Evolutionary conservation across 2,329 filamentous ascomycete genomes (phyloP).

Genomic region (Fusarium ambrosium): DNA sequence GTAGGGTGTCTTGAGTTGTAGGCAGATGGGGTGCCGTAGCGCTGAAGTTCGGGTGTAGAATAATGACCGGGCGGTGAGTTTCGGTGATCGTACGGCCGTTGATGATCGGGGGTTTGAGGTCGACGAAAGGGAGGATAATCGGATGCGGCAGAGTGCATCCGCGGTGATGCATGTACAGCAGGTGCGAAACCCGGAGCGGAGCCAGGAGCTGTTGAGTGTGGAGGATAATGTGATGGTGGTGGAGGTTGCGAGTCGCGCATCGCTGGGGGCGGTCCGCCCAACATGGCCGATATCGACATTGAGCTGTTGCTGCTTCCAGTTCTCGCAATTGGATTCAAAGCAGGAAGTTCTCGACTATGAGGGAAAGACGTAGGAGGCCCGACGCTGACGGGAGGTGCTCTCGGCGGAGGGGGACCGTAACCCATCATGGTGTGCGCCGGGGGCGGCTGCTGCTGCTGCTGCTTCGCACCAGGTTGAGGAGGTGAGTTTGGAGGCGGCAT

Average conservation of each 20-base stretch:
- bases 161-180: conserved; percentile 67
- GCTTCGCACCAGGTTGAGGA: conserved; percentile 53
- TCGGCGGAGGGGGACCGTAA: conserved; percentile 62
- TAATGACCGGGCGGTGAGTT: conserved; percentile 65
- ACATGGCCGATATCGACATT: conserved; percentile 74
- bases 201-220: conserved; percentile 56
- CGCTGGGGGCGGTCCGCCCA: conserved; percentile 62
- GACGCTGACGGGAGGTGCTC: conserved; percentile 58
- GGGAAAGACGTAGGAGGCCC: conserved; percentile 61
- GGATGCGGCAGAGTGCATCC: conserved; percentile 66
- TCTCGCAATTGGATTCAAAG: conserved; percentile 64
- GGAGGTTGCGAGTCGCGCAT: conserved; percentile 59
- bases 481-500: conserved; percentile 64
- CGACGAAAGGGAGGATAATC: conserved; percentile 75
- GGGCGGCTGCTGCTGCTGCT: conserved; percentile 44
- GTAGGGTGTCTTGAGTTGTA: conserved; percentile 67
- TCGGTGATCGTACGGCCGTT: conserved; percentile 66
- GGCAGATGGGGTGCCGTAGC: conserved; percentile 71
- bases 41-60: conserved; percentile 69
- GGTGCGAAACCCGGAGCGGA: conserved; percentile 62
- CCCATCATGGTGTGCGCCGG: conserved; percentile 52
- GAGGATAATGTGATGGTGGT: conserved; percentile 57
- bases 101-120: conserved; percentile 80
- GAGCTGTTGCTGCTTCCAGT: conserved; percentile 63
- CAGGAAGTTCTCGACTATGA: conserved; percentile 66